Conservation (phyloP, 331 rosid species). For the Malus hybrid region DNA sequence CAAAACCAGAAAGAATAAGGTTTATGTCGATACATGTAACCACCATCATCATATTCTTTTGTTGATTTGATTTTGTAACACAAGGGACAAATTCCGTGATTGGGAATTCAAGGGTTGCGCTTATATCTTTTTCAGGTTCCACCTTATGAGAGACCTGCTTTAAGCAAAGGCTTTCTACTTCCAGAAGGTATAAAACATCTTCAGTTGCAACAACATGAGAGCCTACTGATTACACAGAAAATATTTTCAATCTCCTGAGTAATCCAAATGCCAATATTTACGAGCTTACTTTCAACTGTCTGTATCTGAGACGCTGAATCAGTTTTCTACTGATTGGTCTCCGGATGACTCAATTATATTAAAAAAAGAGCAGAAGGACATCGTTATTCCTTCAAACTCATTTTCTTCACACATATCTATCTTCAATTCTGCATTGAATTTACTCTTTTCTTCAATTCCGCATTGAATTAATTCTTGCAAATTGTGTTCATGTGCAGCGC, state of each 20-base stretch:
- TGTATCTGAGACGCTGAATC: background rate
- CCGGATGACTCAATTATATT: background rate
- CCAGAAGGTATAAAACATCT: slow-evolving; percentile 60
- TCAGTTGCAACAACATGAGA: background rate
- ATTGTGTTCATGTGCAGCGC: slow-evolving; percentile 42
- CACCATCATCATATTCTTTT: background rate
- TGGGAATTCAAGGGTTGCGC: background rate
- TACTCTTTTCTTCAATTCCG: background rate
- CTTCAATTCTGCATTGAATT: slow-evolving; percentile 2
- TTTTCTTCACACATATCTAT: background rate
- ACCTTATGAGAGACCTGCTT: slow-evolving; percentile 98
- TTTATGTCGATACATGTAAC: background rate
- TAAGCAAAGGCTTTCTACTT: slow-evolving; percentile 94
- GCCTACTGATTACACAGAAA: too few relatives aligned
- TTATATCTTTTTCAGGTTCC: slow-evolving; percentile 58
- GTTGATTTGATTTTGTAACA: background rate
- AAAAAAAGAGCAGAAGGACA: background rate
- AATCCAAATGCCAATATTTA: too few relatives aligned
- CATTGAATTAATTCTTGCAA: slow-evolving; percentile 12
- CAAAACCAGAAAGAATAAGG: too few relatives aligned
- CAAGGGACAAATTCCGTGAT: background rate
- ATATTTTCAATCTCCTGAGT: too few relatives aligned
- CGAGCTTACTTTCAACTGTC: background rate
- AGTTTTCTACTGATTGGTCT: background rate
- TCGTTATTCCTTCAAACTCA: background rate